phyloP scores from a whole-genome alignment of 345 rosid species.

The Populus deltoides region DNA sequence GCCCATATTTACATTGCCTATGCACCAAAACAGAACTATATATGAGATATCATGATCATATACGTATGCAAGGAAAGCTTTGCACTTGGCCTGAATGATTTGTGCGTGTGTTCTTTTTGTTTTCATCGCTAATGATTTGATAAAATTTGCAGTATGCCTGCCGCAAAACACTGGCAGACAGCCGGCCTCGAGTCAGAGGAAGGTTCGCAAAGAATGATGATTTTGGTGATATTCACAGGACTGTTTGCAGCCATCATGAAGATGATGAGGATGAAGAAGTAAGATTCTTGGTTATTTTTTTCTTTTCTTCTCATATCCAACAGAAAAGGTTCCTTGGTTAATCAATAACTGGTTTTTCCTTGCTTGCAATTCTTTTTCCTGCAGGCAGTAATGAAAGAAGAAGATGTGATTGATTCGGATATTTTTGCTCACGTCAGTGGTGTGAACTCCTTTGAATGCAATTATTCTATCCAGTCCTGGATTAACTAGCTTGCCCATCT shows the following conservation, averaged over 20 bases:
- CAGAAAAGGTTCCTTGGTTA: neutral
- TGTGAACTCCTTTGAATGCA: conserved; percentile 83
- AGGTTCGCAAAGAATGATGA: conserved; percentile 93
- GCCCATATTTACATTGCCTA: too few species aligned
- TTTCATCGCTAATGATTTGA: neutral
- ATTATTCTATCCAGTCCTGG: conserved; percentile 82
- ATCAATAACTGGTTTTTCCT: neutral
- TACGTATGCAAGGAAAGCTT: neutral
- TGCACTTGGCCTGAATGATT: too few species aligned
- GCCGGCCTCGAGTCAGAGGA: conserved; percentile 90
- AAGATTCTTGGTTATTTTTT: conserved; percentile 24
- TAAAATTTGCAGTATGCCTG: conserved; percentile 70
- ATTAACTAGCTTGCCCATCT: conserved; percentile 32
- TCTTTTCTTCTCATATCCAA: neutral
- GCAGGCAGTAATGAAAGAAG: conserved; percentile 74
- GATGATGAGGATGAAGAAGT: conserved; percentile 79
- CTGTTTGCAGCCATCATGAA: conserved; percentile 53
- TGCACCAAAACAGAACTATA: neutral
- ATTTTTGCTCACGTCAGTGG: conserved; percentile 84
- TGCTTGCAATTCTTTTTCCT: conserved; percentile 15
- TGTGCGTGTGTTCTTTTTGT: neutral
- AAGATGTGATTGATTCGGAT: conserved; percentile 68
- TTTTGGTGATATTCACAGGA: conserved; percentile 51
- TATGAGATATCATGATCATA: neutral
- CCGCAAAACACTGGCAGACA: conserved; percentile 88